Base-by-base conservation (phyloP, 164 flowering plant species). In the Paratinospora sagittata region DNA sequence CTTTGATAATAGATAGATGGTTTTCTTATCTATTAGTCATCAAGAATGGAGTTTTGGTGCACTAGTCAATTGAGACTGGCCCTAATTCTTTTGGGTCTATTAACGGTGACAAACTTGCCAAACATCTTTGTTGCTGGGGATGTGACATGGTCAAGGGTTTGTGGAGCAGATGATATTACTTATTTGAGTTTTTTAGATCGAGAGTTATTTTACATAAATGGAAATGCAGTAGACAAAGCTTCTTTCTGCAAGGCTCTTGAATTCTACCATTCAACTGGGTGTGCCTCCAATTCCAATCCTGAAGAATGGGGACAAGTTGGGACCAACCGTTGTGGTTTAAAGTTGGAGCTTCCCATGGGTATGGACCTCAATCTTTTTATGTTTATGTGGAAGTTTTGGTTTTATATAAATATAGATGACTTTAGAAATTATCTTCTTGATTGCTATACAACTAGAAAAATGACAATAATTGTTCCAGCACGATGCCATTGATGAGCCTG, bases 161-260 rank as follows among this genome's bases (percentile, higher is more conserved):
- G 89, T 55, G 80, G 84, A 36, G 58, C 65, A 55, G 74, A 78
- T 79, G 70, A 36, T 66, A 17, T 85, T 3, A 68, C 80, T 21
- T 79, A 78, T 72, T 73, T 72, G 49, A 72, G 68, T 74, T 77
- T 77, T 66, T 52, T 45, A 41, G 82, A 77, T 17, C 43, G 41
- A 19, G 78, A 82, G 62, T 72, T 73, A 66, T 82, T 82, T 70
- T 81, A 77, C 70, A 70, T 86, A 58, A 84, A 88, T 73, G 90
- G 85, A 39, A 63, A 73, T 71, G 30, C 77, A 8, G 83, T 81
- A 23, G 87, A 79, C 64, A 81, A 74, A 73, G 64, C 58, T 66
- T 60, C 74, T 21, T 88, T 85, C 76, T 88, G 90, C 73, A 68
- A 80, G 52, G 74, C 77, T 27, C 79, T 89, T 27, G 73, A 76